Evolutionary conservation across 176 grass and related monocot genomes (phyloP).

Genomic region (Cenchrus americanus): DNA sequence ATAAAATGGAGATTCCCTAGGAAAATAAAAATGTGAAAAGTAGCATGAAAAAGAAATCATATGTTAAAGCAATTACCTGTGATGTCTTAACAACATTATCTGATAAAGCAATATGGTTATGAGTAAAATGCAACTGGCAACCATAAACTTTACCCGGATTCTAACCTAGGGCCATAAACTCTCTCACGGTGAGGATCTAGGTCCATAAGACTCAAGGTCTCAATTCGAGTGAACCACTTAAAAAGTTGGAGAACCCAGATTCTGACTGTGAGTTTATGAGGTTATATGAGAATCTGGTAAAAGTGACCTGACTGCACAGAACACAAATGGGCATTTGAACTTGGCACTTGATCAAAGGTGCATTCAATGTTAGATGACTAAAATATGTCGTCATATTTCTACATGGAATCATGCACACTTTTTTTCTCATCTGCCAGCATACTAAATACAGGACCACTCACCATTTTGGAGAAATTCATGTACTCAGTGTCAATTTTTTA

Average conservation of each 20-base stretch:
- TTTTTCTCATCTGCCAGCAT: slow-evolving; percentile 30
- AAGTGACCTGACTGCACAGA: background rate
- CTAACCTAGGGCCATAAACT: background rate
- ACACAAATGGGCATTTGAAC: background rate
- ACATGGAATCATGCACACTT: slow-evolving; percentile 21
- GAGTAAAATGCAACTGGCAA: background rate
- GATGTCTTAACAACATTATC: too few relatives aligned
- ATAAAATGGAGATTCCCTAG: background rate
- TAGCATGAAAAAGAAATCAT: background rate
- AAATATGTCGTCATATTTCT: background rate
- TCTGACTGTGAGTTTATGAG: background rate
- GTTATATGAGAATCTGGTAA: background rate
- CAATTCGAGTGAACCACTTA: background rate
- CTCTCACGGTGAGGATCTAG: too few relatives aligned
- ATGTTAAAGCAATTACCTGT: background rate
- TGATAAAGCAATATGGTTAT: too few relatives aligned
- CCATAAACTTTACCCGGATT: background rate
- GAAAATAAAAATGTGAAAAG: slow-evolving; percentile 18
- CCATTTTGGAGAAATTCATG: slow-evolving; percentile 52
- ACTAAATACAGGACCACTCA: slow-evolving; percentile 44
- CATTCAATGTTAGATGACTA: background rate
- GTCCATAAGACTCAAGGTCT: background rate
- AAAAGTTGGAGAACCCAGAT: too few relatives aligned
- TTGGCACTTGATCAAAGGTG: slow-evolving; percentile 12
- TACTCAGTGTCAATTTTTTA: too few relatives aligned